These are phyloP conservation scores for Pichia gijzeniarum DNA, from an alignment of 805 yeast species.

Conservation along the genomic window DNA sequence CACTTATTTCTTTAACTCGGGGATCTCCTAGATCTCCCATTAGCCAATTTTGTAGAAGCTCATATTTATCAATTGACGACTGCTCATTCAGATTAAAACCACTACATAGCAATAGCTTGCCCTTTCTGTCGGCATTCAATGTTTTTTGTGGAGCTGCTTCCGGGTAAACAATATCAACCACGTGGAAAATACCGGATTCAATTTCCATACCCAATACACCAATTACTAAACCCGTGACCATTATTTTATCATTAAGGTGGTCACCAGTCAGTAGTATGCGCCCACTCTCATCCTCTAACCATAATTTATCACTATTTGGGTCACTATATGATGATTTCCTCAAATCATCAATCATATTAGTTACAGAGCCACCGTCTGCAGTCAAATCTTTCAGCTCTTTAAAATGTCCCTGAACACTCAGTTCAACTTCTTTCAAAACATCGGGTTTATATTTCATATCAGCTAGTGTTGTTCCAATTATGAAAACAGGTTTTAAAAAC, in stretches of 20 bases:
- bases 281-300: conserved; percentile 92
- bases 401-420: conserved; percentile 45
- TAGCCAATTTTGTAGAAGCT: conserved; percentile 61
- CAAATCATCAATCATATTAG: conserved; percentile 21
- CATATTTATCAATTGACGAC: conserved; percentile 40
- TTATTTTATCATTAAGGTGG: conserved; percentile 46
- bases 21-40: conserved; percentile 50
- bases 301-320: conserved; percentile 50
- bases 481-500: conserved; percentile 64
- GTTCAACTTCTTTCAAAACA: conserved; percentile 73
- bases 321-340: conserved; percentile 44
- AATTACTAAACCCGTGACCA: conserved; percentile 86
- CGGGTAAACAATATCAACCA: conserved; percentile 75
- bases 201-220: conserved; percentile 85
- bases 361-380: conserved; percentile 14
- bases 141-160: conserved; percentile 49
- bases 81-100: conserved; percentile 56
- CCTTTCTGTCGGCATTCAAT: conserved; percentile 9
- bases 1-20: conserved; percentile 18
- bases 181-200: conserved; percentile 75
- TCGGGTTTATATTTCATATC: conserved; percentile 84
- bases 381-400: conserved; percentile 22
- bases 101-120: conserved; percentile 64
- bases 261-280: conserved; percentile 68
- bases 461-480: conserved; percentile 78